Percentiles rank a stretch among this genome's conserved stretches.
Evolutionary conservation across 2,329 filamentous ascomycete species (phyloP).

Genomic region (Paracoccidioides lutzii): DNA sequence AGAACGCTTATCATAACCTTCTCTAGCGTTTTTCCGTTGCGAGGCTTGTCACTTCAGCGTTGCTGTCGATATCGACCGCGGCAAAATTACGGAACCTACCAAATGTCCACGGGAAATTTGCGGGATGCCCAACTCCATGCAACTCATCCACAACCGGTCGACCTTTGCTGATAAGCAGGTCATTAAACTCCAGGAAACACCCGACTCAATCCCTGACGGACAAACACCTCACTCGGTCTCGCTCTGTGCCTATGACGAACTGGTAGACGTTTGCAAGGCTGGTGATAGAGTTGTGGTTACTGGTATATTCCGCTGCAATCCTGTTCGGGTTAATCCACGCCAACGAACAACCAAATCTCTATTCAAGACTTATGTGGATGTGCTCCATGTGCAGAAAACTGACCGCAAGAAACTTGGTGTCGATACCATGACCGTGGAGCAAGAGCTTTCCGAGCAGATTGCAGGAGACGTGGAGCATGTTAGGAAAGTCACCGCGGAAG

Average conservation of each 20-base stretch:
- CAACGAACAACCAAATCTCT: conserved; percentile 87
- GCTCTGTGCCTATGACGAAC: conserved; percentile 87
- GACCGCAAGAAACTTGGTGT: conserved; percentile 90
- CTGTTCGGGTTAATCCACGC: conserved; percentile 84
- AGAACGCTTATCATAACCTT: conserved; percentile 1
- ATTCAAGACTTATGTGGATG: conserved; percentile 96
- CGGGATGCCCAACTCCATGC: conserved; percentile 84
- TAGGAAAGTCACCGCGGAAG: conserved; percentile 69
- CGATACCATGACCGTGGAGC: conserved; percentile 75
- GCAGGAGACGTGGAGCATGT: conserved; percentile 67
- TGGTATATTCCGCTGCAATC: conserved; percentile 90
- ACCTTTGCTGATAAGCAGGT: conserved; percentile 95
- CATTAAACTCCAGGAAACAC: conserved; percentile 96
- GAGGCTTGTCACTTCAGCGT: conserved; percentile 84
- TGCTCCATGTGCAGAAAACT: conserved; percentile 88
- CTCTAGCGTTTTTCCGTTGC: conserved; percentile 79
- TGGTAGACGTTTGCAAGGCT: conserved; percentile 95
- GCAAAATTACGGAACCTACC: conserved; percentile 90
- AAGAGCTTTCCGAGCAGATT: conserved; percentile 61
- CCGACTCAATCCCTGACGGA: conserved; percentile 83
- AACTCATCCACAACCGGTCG: conserved; percentile 93
- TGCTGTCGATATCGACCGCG: conserved; percentile 82
- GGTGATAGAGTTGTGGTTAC: conserved; percentile 93
- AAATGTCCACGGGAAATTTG: conserved; percentile 74
- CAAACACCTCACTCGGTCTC: conserved; percentile 97